A percentile compares a stretch with the other conserved stretches of the same genome.
Conservation (phyloP, 2,329 filamentous ascomycete species). For the Rhexocercosporidium sp. region DNA sequence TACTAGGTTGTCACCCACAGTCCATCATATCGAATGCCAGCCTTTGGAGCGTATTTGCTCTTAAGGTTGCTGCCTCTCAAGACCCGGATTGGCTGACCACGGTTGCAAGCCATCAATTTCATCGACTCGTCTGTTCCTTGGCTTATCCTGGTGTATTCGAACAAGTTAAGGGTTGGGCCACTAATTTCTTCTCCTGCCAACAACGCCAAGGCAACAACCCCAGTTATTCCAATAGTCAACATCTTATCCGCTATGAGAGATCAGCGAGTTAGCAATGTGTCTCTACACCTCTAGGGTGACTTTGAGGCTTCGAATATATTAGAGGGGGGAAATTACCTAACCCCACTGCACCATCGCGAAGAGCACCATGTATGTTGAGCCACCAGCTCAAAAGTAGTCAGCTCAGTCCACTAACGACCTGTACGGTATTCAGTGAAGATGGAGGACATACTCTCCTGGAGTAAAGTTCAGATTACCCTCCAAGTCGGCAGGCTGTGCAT, state of each 20-base stretch:
- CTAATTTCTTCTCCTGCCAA: slow-evolving; percentile 56
- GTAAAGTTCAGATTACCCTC: slow-evolving; percentile 49
- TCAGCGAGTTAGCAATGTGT: background rate
- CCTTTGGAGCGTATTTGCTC: slow-evolving; percentile 56
- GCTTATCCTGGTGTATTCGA: slow-evolving; percentile 54
- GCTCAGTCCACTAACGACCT: slow-evolving; percentile 11
- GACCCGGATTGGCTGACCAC: slow-evolving; percentile 51
- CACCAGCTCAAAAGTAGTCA: slow-evolving; percentile 55
- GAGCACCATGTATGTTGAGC: slow-evolving; percentile 60
- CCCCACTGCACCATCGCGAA: slow-evolving; percentile 61
- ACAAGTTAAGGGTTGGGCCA: slow-evolving; percentile 41
- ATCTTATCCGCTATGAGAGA: slow-evolving; percentile 50
- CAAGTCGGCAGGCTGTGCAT: slow-evolving; percentile 8
- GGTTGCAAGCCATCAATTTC: slow-evolving; percentile 53
- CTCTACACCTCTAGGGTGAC: background rate
- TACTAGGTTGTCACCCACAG: slow-evolving; percentile 48
- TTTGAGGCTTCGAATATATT: background rate
- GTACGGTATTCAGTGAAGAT: too few species aligned
- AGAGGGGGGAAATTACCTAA: background rate
- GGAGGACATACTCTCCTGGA: slow-evolving; percentile 53
- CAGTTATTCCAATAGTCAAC: slow-evolving; percentile 53
- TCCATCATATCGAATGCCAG: slow-evolving; percentile 62
- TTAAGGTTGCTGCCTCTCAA: slow-evolving; percentile 56
- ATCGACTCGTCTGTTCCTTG: slow-evolving; percentile 52
- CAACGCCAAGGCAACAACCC: slow-evolving; percentile 53